Evolutionary conservation across 2,329 filamentous ascomycete genomes (phyloP).

Genomic region (Claviceps capensis): DNA sequence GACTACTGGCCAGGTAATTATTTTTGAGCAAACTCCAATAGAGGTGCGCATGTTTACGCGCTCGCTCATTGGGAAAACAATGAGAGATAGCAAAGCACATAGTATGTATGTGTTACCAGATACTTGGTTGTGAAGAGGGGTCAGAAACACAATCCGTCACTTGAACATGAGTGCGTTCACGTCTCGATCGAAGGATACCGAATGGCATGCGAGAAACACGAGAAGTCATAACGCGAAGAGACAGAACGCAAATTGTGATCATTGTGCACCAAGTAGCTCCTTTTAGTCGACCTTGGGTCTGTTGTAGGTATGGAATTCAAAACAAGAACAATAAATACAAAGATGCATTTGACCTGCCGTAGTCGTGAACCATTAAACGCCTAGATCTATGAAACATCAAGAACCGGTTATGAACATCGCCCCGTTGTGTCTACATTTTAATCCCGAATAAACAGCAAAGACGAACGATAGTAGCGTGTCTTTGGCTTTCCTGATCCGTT

Average conservation of each 20-base stretch:
- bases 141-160: too few relatives aligned
- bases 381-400: slow-evolving; percentile 16
- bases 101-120: too few relatives aligned
- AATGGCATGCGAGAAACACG: not conserved
- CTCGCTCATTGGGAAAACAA: too few relatives aligned
- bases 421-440: not conserved
- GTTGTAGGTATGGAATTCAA: slow-evolving; percentile 5
- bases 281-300: slow-evolving; percentile 14
- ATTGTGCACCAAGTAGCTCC: slow-evolving; percentile 4
- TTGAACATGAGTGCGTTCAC: too few relatives aligned
- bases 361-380: slow-evolving; percentile 21
- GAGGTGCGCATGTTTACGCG: too few relatives aligned
- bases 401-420: not conserved
- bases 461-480: not conserved
- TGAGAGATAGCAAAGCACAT: too few relatives aligned
- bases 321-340: slow-evolving; percentile 10
- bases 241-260: not conserved
- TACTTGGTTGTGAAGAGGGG: too few relatives aligned
- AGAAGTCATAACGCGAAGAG: not conserved
- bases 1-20: slow-evolving; percentile 18
- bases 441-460: slow-evolving; percentile 5
- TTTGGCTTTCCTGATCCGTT: not conserved
- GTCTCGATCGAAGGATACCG: too few relatives aligned
- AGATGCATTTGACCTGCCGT: slow-evolving; percentile 14
- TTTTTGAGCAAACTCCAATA: not conserved